These are phyloP conservation scores for Mytilinidion resinicola DNA, from an alignment of 495 filamentous ascomycete species.

Conservation along the genomic window DNA sequence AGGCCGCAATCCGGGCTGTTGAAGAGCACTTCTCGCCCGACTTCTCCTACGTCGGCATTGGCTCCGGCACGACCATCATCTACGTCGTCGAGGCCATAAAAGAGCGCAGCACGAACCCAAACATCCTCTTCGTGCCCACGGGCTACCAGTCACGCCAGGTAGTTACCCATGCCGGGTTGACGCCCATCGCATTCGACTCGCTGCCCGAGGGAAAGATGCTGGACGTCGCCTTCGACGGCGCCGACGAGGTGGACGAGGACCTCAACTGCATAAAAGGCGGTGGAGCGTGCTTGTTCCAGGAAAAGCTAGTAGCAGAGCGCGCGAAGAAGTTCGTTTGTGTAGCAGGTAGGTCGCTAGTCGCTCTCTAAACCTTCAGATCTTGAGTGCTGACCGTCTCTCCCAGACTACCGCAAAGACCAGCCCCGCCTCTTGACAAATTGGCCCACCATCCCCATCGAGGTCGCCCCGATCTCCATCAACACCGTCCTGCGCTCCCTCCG, in stretches of 20 bases:
- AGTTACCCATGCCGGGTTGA: constrained; percentile 69
- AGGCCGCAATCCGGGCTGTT: constrained; percentile 78
- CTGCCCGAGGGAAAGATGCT: constrained; percentile 55
- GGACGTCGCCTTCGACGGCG: constrained; percentile 89
- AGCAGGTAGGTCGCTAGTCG: constrained; percentile 52
- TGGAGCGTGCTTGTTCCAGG: constrained; percentile 93
- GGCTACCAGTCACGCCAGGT: constrained; percentile 83
- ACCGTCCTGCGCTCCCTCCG: constrained; percentile 62
- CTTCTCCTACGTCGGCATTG: constrained; percentile 80
- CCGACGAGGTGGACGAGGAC: constrained; percentile 92
- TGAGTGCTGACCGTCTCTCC: neutral
- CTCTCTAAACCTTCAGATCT: neutral
- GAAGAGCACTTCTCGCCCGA: constrained; percentile 69
- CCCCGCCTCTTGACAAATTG: constrained; percentile 69
- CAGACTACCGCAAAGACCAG: constrained; percentile 83
- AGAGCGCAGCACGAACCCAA: constrained; percentile 37
- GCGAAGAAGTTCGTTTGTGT: constrained; percentile 90
- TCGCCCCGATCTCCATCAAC: constrained; percentile 72
- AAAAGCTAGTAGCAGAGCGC: constrained; percentile 85
- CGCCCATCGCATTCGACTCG: constrained; percentile 66
- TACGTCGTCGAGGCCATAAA: constrained; percentile 95
- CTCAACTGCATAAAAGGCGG: constrained; percentile 97
- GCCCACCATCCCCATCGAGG: constrained; percentile 86
- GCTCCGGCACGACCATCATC: constrained; percentile 86
- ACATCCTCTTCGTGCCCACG: constrained; percentile 70